A percentile compares a stretch with the other conserved stretches of the same genome.
Conservation (phyloP, 2,329 filamentous ascomycete genomes). For the Hymenoscyphus fraxineus region DNA sequence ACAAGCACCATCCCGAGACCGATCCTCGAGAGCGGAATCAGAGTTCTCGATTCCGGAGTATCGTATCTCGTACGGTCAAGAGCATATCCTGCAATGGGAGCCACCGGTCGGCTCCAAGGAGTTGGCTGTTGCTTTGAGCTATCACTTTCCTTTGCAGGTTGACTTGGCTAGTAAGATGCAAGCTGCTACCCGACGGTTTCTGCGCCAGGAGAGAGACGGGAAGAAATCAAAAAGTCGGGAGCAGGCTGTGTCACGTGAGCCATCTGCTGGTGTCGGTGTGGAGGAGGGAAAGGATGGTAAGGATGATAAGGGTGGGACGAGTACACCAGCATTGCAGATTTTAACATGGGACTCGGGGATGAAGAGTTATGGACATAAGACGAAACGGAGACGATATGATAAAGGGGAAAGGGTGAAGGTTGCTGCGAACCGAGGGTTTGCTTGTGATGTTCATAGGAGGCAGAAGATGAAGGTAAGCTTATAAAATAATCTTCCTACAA, state of each 20-base stretch:
- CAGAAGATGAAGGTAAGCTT: conserved; percentile 23
- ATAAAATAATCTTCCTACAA: neutral
- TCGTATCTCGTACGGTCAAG: conserved; percentile 16
- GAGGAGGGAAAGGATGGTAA: neutral
- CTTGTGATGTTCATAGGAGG: conserved; percentile 20
- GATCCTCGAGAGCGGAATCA: conserved; percentile 1
- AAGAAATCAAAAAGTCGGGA: neutral
- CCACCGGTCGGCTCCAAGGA: conserved; percentile 20
- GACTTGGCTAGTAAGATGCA: conserved; percentile 21
- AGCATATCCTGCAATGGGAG: conserved; percentile 19
- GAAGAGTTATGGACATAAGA: conserved; percentile 14
- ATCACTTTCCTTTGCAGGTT: conserved; percentile 19
- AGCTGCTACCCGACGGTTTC: conserved; percentile 18
- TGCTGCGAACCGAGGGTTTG: conserved; percentile 21
- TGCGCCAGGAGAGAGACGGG: conserved; percentile 8
- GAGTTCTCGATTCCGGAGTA: conserved; percentile 17
- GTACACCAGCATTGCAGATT: conserved; percentile 1
- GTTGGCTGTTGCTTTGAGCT: conserved; percentile 22
- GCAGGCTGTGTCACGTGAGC: neutral
- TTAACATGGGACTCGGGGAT: conserved; percentile 17
- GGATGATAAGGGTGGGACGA: neutral
- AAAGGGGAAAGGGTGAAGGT: conserved; percentile 19
- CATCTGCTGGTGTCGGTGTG: neutral
- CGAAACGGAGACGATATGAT: conserved; percentile 17
- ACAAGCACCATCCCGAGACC: neutral